Evolutionary conservation across 805 yeast genomes (phyloP), one percentile per base, ranked within the genome.

Genomic region (Priceomyces fermenticarens): DNA sequence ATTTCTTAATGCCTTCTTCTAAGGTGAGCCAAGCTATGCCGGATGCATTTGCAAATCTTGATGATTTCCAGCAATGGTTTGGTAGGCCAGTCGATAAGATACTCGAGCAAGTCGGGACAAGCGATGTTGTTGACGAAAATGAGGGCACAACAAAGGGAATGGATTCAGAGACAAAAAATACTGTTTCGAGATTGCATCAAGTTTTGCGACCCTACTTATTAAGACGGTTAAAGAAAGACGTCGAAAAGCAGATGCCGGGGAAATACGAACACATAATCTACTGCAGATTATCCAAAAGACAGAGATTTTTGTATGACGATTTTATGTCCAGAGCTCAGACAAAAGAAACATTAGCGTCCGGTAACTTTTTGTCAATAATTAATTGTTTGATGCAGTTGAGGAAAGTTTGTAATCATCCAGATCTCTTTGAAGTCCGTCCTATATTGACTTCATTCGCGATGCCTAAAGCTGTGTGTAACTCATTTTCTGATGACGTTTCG

Each of bases 241-340:
- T 93, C 10, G 99, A 93, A 54, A 89, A 91, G 56, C 99, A 93
- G 63, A 93, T 93, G 99, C 99, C 99, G 1, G 97, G 86, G 0
- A 93, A 93, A 57, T 87, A 89, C 60, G 99, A 93, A 60, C 99
- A 93, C 60, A 83, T 93, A 43, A 82, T 93, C 4, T 88, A 86
- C 58, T 95, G 99, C 67, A 78, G 96, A 20, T 67, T 93, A 34
- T 89, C 97, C 1, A 89, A 93, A 53, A 77, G 99, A 48, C 99
- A 93, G 59, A 68, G 98, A 45, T 86, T 79, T 54, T 64, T 93
- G 41, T 93, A 93, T 54, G 99, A 93, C 60, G 99, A 93, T 62
- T 93, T 93, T 57, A 88, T 93, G 95, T 85, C 97, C 1, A 73
- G 99, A 48, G 96, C 99, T 6, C 91, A 91, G 55, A 93, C 99